Base-by-base conservation (phyloP, 2,329 filamentous ascomycete genomes). In the Fusarium illudens region DNA sequence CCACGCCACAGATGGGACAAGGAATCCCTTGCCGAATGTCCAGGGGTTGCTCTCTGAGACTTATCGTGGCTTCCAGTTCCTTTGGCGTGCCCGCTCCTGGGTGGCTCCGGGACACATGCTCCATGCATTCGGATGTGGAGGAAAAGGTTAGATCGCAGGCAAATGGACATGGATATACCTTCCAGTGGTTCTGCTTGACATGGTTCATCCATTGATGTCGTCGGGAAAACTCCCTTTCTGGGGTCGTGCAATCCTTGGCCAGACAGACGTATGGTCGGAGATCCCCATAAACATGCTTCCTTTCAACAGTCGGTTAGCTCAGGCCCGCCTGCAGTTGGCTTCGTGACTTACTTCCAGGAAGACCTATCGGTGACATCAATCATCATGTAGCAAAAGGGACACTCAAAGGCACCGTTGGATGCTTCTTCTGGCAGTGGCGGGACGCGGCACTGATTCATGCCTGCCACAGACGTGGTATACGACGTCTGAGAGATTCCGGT, bases 341-440 rank as follows among this genome's bases (percentile, higher is more conserved):
- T 30, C 6, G 10, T 12, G 4, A 4, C 2, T 11, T 6, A n/a
- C 60, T n/a, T 59, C 63, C 34, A 59, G 3, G 13, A 9, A 1
- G 2, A 2, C 2, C 8, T 33, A 0, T 33, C 49, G 1, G 48
- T 0, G 0, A 42, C 3, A 0, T 15, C 20, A 0, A 67, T 6
- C 11, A 67, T 60, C 44, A 46, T 27, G 2, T 30, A 56, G 0
- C 63, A 67, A 1, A 67, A 67, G 0, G 64, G 63, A 10, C 64
- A 67, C 1, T 67, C 50, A 9, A 67, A 67, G 0, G 59, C 36
- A 0, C 59, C 63, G 4, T 49, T 13, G 1, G 12, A 2, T 0
- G 53, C 50, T 17, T 22, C 29, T 0, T 8, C 7, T 1, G 53
- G 53, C 0, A 0, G 6, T 3, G 59, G 59, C 0, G 66, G 27